phyloP scores from a whole-genome alignment of 2,329 filamentous ascomycete genomes.

The Botrytis aclada region DNA sequence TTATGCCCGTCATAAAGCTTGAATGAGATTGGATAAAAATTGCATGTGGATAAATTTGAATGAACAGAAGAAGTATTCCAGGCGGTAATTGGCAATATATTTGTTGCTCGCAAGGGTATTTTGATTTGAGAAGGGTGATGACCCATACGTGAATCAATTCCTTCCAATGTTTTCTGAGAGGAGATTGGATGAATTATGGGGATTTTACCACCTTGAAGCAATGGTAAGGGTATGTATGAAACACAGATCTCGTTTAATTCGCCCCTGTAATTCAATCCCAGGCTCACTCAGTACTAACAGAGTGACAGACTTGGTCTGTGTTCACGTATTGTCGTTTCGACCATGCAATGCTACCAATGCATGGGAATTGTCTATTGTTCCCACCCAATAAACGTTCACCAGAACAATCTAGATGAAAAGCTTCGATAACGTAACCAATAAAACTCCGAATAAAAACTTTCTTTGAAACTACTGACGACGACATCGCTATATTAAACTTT shows the following conservation, averaged over 20 bases:
- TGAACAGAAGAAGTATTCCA: neutral
- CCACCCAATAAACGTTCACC: neutral
- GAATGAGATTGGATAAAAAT: neutral
- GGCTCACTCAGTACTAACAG: neutral
- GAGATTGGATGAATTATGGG: neutral
- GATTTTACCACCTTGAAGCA: neutral
- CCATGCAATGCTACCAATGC: neutral
- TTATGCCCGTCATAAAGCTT: neutral
- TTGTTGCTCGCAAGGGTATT: conserved; percentile 13
- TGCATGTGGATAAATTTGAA: neutral
- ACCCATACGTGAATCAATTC: neutral
- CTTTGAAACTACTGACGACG: neutral
- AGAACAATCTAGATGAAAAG: neutral
- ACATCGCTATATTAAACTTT: neutral
- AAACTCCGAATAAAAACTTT: neutral
- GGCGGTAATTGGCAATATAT: conserved; percentile 17
- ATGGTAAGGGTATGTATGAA: neutral
- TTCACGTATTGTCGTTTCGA: neutral
- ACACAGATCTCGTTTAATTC: neutral
- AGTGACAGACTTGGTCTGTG: neutral
- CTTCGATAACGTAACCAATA: neutral
- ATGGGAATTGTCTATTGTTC: neutral
- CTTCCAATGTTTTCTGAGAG: neutral
- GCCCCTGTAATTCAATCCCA: neutral
- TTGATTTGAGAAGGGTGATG: conserved; percentile 3